These are phyloP conservation scores for Pinus taeda DNA, from an alignment of 75 land plant genomes.

Conservation along the genomic window DNA sequence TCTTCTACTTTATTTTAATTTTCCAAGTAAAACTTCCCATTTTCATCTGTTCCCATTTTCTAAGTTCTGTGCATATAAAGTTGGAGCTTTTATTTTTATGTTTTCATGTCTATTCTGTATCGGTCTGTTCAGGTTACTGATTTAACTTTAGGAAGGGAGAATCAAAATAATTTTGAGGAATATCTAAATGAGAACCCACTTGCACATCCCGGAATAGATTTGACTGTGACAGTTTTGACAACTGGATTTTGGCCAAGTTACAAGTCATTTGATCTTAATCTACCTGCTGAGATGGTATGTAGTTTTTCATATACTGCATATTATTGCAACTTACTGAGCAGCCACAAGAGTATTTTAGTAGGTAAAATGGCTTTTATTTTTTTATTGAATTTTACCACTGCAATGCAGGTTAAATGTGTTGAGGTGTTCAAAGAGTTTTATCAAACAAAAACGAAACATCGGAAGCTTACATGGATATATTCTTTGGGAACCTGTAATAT, in stretches of 20 bases:
- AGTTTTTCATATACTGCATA: not conserved
- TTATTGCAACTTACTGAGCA: not conserved
- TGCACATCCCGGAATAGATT: constrained; percentile 85
- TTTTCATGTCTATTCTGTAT: not conserved
- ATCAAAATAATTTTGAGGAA: constrained; percentile 88
- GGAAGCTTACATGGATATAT: constrained; percentile 95
- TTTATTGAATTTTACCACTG: not conserved
- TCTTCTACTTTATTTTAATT: too few relatives aligned
- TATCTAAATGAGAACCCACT: constrained; percentile 58
- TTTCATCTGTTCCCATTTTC: too few relatives aligned
- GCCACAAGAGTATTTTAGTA: not conserved
- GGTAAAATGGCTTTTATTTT: not conserved
- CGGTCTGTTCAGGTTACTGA: constrained; percentile 70
- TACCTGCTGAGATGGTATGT: constrained; percentile 93
- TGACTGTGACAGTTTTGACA: constrained; percentile 93
- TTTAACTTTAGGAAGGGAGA: constrained; percentile 89
- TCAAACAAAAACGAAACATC: constrained; percentile 84
- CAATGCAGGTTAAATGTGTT: constrained; percentile 62
- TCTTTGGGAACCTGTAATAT: constrained; percentile 90
- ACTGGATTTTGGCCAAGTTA: constrained; percentile 99
- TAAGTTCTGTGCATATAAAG: not conserved
- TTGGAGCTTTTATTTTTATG: not conserved
- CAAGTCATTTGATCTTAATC: constrained; percentile 89
- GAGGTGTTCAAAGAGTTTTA: constrained; percentile 87
- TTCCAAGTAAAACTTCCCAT: too few relatives aligned